A percentile compares a stretch with the other conserved stretches of the same genome.
These are phyloP conservation scores for Paracoccidioides brasiliensis DNA, from an alignment of 2,329 filamentous ascomycete species.

Conservation along the genomic window DNA sequence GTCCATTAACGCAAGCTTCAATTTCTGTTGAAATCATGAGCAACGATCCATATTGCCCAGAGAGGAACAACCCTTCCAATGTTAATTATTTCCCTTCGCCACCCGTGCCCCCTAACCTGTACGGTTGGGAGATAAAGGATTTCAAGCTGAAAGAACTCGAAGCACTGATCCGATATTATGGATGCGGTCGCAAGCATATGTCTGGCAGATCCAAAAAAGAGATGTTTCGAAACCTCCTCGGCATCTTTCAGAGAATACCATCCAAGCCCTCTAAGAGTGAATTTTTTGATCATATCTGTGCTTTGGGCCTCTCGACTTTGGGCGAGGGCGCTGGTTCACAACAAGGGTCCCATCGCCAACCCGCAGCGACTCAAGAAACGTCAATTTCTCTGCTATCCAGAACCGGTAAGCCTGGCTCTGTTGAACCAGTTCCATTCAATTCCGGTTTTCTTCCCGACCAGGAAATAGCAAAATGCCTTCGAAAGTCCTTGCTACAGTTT, in stretches of 20 bases:
- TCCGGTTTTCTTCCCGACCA: not conserved
- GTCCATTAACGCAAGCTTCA: too few species aligned
- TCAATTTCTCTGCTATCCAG: too few species aligned
- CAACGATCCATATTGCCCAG: not conserved
- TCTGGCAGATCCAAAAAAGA: not conserved
- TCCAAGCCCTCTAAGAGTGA: slow-evolving; percentile 7
- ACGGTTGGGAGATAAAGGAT: slow-evolving; percentile 1
- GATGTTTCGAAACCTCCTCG: slow-evolving; percentile 4
- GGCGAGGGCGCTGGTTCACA: slow-evolving; percentile 6
- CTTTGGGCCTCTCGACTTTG: slow-evolving; percentile 10
- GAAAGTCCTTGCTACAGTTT: slow-evolving; percentile 17
- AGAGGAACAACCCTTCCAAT: not conserved
- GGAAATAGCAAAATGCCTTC: slow-evolving; percentile 13
- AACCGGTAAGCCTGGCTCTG: too few species aligned
- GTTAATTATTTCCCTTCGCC: not conserved
- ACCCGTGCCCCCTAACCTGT: slow-evolving; percentile 1
- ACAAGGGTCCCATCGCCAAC: slow-evolving; percentile 6
- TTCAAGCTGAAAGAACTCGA: slow-evolving; percentile 7
- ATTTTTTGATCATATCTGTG: slow-evolving; percentile 9
- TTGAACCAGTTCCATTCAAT: too few species aligned
- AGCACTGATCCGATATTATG: slow-evolving; percentile 7
- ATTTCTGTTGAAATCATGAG: too few species aligned
- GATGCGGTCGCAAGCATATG: slow-evolving; percentile 8
- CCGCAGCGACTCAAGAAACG: not conserved
- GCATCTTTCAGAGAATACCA: slow-evolving; percentile 10